Evolutionary conservation across 2,329 filamentous ascomycete genomes (phyloP).

Genomic region (Arachnopeziza araneosa): DNA sequence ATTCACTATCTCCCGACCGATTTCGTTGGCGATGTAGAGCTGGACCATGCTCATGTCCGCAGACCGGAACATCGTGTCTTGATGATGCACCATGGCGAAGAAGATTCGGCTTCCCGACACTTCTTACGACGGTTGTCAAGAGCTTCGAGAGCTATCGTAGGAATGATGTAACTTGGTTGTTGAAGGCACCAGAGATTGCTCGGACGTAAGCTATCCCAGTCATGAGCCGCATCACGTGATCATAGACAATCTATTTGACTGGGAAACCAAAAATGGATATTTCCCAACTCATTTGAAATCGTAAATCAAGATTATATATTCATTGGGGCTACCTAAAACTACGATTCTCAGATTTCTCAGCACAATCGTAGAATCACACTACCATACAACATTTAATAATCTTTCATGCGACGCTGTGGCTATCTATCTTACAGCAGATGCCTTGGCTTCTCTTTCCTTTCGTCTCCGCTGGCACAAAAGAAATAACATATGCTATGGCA

Average conservation of each 20-base stretch:
- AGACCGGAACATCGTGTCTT: constrained; percentile 98
- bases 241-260: not conserved
- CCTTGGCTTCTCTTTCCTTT: not conserved
- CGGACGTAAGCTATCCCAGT: not conserved
- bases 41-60: constrained; percentile 99
- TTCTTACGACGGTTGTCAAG: constrained; percentile 15
- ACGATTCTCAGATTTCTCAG: too few relatives aligned
- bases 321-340: too few relatives aligned
- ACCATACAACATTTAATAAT: not conserved
- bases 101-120: constrained; percentile 14
- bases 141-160: constrained; percentile 8
- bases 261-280: too few relatives aligned
- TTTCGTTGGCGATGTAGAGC: constrained; percentile 98
- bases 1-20: constrained; percentile 94
- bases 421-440: constrained; percentile 11
- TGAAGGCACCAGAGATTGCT: not conserved
- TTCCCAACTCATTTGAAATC: too few relatives aligned
- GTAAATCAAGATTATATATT: too few relatives aligned
- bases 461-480: constrained; percentile 6
- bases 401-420: constrained; percentile 6
- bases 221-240: not conserved
- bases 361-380: not conserved
- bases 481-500: constrained; percentile 8
- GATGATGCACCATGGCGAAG: constrained; percentile 52
- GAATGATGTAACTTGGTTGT: not conserved